Base-by-base conservation (phyloP, 768 basidiomycete genomes). In the Sarcomyxa edulis region DNA sequence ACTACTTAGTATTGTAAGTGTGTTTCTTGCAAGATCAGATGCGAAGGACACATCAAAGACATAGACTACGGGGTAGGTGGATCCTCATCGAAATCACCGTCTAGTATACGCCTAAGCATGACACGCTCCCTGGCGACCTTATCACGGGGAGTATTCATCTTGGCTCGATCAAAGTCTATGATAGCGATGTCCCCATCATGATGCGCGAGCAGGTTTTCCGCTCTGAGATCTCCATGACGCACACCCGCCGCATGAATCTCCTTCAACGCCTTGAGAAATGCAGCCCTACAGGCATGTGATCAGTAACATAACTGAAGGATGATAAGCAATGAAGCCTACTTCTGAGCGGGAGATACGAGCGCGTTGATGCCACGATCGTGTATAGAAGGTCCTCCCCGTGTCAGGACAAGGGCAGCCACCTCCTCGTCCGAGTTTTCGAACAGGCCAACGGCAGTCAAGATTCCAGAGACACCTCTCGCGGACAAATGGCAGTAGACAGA, bases 371-470 rank as follows among this genome's bases (percentile, higher is more conserved):
- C n/a, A n/a, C n/a, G n/a, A n/a, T 34, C 19, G n/a, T 11, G 15
- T 15, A 42, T 7, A 4, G 9, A 26, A 7, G n/a, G 21, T 9
- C 42, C 38, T 7, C 10, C 32, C 3, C 39, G 14, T 10, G 14
- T 33, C 40, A 48, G 19, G 19, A 48, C 30, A 16, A 44, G 21
- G 2, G 32, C 45, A 8, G 37, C 6, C n/a, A 27, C 29, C 11
- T 28, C 35, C 3, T 37, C 39, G 10, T 47, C 37, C 4, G 39
- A 26, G 33, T 43, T 42, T 7, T 43, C 37, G 32, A 49, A 45
- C 11, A 47, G 16, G 10, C 48, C 45, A 24, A 44, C 37, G 24
- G 32, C 24, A 21, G 32, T 11, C 6, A 38, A 27, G 5, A 46
- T 39, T n/a, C 44, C 44, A n/a, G n/a, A n/a, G n/a, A n/a, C n/a